Evolutionary conservation across 768 basidiomycete species (phyloP), one percentile per base, ranked within the genome.

Genomic region (Kwoniella botswanensis): DNA sequence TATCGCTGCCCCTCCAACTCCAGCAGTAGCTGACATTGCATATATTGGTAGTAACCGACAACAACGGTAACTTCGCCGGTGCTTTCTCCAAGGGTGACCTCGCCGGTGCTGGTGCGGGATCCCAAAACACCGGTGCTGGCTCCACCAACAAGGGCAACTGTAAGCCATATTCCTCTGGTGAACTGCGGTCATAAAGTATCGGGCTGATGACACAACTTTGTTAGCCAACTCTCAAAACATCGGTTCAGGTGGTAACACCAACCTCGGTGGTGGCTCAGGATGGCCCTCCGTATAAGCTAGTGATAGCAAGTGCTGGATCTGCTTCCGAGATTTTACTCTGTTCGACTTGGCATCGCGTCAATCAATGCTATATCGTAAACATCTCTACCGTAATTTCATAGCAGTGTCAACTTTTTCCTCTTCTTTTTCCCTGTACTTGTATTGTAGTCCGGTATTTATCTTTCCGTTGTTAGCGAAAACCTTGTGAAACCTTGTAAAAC

Each of bases 51-150:
- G 64, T 65, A 22, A 65, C 64, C 64, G 64, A 65, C 42, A 57
- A 56, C 64, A 57, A 65, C 64, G 64, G 64, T 65, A 56, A 55
- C 54, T 65, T 65, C 42, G 64, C 64, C 7, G 64, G 64, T 43
- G 54, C 55, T 26, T 65, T 56, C 54, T 56, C 64, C 53, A 65
- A 65, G 42, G 64, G 64, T 43, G 22, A 22, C 64, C 15, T 11
- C 42, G 22, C 17, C 64, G 64, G 55, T 46, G 63, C 63, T 21
- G 26, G 26, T 18, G 63, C 57, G 3, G 57, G 57, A 10, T 58
- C 57, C 24, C 57, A 58, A 26, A 58, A 58, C 26, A 58, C 57
- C 11, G 57, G 57, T 58, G 57, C 57, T 29, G 57, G 57, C 2
- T 58, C 57, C 7, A 58, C 57, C 57, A 58, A 58, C 57, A 58